Evolutionary conservation across 257 asterid genomes (phyloP).

Genomic region (Nicotiana undulata): DNA sequence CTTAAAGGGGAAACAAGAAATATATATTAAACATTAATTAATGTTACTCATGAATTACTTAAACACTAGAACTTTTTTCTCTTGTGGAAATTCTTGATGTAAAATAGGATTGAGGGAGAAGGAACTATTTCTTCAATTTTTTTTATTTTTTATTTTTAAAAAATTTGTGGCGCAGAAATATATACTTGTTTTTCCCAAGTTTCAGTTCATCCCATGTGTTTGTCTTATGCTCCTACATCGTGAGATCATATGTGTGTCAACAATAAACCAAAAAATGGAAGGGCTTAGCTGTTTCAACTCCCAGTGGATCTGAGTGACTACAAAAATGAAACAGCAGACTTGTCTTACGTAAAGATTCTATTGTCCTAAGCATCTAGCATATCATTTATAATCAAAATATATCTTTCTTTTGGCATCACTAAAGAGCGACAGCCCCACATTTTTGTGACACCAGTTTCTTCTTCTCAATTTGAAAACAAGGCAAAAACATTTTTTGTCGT

Average conservation of each 20-base stretch:
- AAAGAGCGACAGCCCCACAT: constrained; percentile 14
- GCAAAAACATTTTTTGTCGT: too few species aligned
- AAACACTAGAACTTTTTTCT: neutral
- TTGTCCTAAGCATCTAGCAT: constrained; percentile 10
- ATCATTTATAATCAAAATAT: neutral
- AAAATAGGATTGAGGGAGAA: neutral
- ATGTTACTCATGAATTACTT: neutral
- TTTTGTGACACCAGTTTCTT: constrained; percentile 11
- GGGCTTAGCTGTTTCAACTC: neutral
- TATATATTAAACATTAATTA: neutral
- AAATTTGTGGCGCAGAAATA: neutral
- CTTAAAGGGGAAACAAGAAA: neutral
- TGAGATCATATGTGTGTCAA: neutral
- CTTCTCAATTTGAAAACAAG: too few species aligned
- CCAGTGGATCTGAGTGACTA: constrained; percentile 5
- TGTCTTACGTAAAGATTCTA: constrained; percentile 26
- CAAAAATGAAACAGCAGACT: constrained; percentile 15
- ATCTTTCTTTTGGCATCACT: constrained; percentile 6
- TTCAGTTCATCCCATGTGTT: constrained; percentile 2
- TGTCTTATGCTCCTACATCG: neutral
- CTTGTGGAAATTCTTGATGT: neutral
- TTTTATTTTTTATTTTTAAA: too few species aligned
- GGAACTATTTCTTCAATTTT: neutral
- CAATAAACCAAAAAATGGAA: neutral
- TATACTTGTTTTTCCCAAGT: neutral